These are phyloP conservation scores for Stenocarpella maydis DNA, from an alignment of 2,329 filamentous ascomycete genomes.

Conservation along the genomic window DNA sequence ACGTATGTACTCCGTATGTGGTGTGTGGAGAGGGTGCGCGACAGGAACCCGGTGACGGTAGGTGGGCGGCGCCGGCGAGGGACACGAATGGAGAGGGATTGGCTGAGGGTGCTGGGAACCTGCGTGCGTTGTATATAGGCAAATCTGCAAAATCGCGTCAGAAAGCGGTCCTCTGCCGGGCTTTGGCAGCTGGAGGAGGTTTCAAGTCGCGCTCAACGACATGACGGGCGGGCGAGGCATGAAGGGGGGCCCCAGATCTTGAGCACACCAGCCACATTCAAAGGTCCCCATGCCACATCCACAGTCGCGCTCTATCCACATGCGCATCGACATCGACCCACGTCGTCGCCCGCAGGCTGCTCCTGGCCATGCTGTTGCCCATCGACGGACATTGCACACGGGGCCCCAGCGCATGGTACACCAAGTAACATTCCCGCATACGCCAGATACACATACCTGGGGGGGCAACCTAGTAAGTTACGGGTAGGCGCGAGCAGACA, in stretches of 20 bases:
- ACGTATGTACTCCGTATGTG: neutral
- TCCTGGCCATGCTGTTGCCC: neutral
- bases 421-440: constrained; percentile 7
- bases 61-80: constrained; percentile 33
- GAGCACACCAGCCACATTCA: constrained; percentile 34
- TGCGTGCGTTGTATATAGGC: constrained; percentile 40
- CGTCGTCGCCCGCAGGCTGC: neutral
- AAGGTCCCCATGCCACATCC: constrained; percentile 1
- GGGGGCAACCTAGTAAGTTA: constrained; percentile 22
- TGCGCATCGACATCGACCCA: constrained; percentile 5
- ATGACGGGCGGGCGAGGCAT: constrained; percentile 13
- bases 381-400: neutral
- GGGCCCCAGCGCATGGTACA: constrained; percentile 8
- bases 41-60: constrained; percentile 14
- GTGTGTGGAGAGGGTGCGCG: constrained; percentile 11
- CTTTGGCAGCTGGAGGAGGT: constrained; percentile 30
- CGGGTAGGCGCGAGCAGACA: constrained; percentile 15
- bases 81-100: constrained; percentile 38
- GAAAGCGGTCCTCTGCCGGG: constrained; percentile 41
- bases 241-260: constrained; percentile 15
- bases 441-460: constrained; percentile 30
- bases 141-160: constrained; percentile 51
- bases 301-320: constrained; percentile 1
- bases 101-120: constrained; percentile 39
- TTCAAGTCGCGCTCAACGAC: constrained; percentile 29